Evolutionary conservation across 257 asterid species (phyloP), one percentile per base, ranked within the genome.

Genomic region (Solanum chiquidenum): DNA sequence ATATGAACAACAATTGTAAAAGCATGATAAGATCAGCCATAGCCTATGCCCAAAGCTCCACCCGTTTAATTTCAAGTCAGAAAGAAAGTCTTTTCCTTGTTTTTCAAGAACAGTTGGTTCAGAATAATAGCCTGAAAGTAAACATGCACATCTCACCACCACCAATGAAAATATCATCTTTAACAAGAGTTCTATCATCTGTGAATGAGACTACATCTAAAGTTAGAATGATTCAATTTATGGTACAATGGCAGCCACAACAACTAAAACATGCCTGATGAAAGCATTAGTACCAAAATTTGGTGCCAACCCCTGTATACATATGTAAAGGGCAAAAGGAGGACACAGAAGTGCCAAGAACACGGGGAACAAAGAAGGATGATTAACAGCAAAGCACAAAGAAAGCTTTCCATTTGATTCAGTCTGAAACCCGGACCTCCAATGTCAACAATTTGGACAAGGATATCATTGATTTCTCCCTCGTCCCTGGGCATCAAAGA

Each of bases 281-380:
- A 89, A 87, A 86, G 86, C 80, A 68, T 66, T 86, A 42, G 88
- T 66, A 52, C 88, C 90, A 91, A 91, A 89, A 91, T 86, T 87
- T 46, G 46, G 83, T 74, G 90, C 49, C 85, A 77, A 44, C 85
- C 88, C 89, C 87, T 73, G 79, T 89, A 20, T 88, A 86, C 60
- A 76, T 89, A 86, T 86, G 87, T 79, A 23, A 88, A 34, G 21
- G 83, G 72, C 75, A 79, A 27, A 76, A 84, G 23, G 83, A 84
- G 75, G 83, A 77, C 84, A 89, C 46, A 44, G 60, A 75, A 83
- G 34, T 44, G 88, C 83, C 88, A 84, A 87, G 52, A 79, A 75
- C 76, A 88, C 35, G 52, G 64, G 72, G 40, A 76, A 80, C 76
- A 85, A 52, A 7, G 21, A 58, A 62, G 86, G 84, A 88, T 29